phyloP scores from a whole-genome alignment of 2,329 filamentous ascomycete species.

The Helotiales sp. region DNA sequence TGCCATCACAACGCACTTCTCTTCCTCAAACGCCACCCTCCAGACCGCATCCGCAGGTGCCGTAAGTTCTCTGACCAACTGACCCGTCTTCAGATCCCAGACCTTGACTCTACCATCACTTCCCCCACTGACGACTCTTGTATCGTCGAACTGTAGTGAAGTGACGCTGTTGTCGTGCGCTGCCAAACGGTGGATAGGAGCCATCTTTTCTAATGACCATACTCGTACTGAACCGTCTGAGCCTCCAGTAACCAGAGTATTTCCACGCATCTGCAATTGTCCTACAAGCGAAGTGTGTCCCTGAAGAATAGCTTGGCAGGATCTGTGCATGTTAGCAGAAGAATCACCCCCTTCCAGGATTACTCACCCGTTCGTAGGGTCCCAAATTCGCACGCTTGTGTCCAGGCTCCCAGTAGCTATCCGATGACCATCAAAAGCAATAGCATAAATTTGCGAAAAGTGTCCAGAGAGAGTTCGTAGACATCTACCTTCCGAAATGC shows the following conservation, averaged over 20 bases:
- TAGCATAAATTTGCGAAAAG: constrained; percentile 98
- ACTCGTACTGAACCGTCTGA: constrained; percentile 95
- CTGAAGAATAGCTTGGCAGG: constrained; percentile 81
- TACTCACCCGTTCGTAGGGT: constrained; percentile 79
- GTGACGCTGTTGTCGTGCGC: constrained; percentile 99
- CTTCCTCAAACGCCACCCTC: constrained; percentile 96
- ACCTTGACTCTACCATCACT: constrained; percentile 98
- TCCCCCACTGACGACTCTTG: constrained; percentile 90
- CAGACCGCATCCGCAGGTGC: constrained; percentile 93
- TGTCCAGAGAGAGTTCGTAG: constrained; percentile 88
- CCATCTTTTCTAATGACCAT: constrained; percentile 90
- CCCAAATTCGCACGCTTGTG: constrained; percentile 96
- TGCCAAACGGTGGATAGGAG: constrained; percentile 88
- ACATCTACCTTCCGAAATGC: constrained; percentile 92
- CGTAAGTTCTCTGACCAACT: constrained; percentile 86
- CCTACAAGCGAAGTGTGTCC: constrained; percentile 96
- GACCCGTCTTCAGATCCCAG: constrained; percentile 92
- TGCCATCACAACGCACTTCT: constrained; percentile 96
- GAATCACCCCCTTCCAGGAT: constrained; percentile 21
- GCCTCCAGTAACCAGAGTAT: constrained; percentile 92
- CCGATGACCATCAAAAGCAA: constrained; percentile 91
- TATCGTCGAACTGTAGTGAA: constrained; percentile 95
- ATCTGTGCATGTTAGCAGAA: constrained; percentile 36
- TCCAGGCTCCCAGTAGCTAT: constrained; percentile 96
- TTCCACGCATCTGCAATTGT: constrained; percentile 91